Evolutionary conservation across 73 alveolate genomes (phyloP).

Genomic region (Paramecium primaurelia): DNA sequence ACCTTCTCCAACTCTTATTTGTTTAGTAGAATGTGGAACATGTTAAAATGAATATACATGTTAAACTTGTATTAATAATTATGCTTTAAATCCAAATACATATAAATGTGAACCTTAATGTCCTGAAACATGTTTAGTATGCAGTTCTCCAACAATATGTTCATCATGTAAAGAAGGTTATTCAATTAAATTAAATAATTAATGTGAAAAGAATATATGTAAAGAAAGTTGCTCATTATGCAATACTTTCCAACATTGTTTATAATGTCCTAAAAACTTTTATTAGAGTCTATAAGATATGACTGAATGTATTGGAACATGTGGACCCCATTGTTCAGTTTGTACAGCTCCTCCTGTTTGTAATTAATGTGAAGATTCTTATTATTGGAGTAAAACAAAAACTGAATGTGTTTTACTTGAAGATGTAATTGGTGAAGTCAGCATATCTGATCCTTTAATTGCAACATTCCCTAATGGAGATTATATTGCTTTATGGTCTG

Average conservation of each 20-base stretch:
- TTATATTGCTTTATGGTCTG: background rate
- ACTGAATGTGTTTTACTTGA: background rate
- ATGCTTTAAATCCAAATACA: background rate
- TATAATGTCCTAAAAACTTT: background rate
- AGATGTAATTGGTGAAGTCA: background rate
- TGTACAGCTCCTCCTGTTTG: background rate
- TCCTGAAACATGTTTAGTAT: background rate
- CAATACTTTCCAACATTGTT: background rate
- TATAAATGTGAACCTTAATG: background rate
- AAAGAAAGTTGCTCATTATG: background rate
- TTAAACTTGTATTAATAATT: background rate
- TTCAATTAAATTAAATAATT: background rate
- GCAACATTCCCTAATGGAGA: conserved; percentile 28
- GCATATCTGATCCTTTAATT: background rate
- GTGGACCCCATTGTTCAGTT: background rate
- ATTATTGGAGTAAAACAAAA: background rate
- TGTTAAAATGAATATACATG: background rate
- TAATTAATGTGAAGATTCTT: background rate
- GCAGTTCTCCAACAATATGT: background rate
- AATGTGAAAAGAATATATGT: background rate
- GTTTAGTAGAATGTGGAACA: background rate
- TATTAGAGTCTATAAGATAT: background rate
- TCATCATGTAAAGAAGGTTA: background rate
- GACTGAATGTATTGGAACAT: background rate
- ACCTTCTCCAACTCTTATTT: background rate